Evolutionary conservation across 2,329 filamentous ascomycete genomes (phyloP), one percentile per base, ranked within the genome.

Genomic region (Trichoderma arundinaceum): DNA sequence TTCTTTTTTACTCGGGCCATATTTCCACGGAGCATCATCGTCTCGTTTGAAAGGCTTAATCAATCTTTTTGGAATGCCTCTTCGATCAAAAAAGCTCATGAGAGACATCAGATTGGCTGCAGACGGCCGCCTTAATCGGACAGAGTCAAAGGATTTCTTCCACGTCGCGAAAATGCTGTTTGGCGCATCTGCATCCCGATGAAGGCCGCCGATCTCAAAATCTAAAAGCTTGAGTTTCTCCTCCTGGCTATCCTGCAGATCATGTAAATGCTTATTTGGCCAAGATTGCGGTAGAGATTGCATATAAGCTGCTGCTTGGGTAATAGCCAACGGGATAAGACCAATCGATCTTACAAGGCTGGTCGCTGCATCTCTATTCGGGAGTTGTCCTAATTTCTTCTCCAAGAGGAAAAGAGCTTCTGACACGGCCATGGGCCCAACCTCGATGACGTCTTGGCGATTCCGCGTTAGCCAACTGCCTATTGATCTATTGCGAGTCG

Each of bases 31-130:
- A 28, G 13, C 5, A 9, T 22, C 39, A 28, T 32, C 22, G 12
- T 6, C 44, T 43, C 3, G 38, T 33, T 7, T 33, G 17, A 13
- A 17, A n/a, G 32, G 19, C 17, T 13, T 17, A 6, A 66, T 43
- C 0, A 56, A 15, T n/a, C n/a, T 43, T 32, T 66, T 43, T 4
- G 77, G 77, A 28, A 83, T 81, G 7, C 74, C 77, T 68, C 82
- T 76, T 22, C 72, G 72, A 58, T 83, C 75, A 68, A 80, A 83
- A 65, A 80, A 78, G 72, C 80, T 81, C 77, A 83, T 79, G 5
- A 83, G 73, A 1, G 79, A 80, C 0, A 84, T 68, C 9, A 83
- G 69, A 15, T 80, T 69, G 2, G 80, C 74, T 8, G 81, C 82
- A 4, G 73, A 74, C 6, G 66, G 71, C 39, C 72, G 66, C 33